A percentile compares a stretch with the other conserved stretches of the same genome.
Evolutionary conservation across 495 filamentous ascomycete species (phyloP).

Genomic region (Bombardia bombarda): DNA sequence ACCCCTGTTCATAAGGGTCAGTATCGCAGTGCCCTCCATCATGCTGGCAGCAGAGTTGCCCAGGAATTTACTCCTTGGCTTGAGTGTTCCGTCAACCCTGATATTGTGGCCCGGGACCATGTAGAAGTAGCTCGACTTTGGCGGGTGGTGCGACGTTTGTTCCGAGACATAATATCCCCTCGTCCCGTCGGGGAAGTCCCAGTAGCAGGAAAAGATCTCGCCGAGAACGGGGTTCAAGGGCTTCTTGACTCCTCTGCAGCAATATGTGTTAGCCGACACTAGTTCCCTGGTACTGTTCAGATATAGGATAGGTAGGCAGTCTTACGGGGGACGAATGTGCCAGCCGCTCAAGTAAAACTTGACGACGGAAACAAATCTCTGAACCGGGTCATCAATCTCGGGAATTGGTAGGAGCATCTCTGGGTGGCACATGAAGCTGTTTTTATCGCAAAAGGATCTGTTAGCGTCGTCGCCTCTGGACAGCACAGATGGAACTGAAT

Average conservation of each 20-base stretch:
- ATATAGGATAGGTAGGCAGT: no score
- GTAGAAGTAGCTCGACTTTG: constrained; percentile 98
- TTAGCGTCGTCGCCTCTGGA: no score
- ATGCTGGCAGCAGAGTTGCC: constrained; percentile 96
- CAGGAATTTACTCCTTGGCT: constrained; percentile 92
- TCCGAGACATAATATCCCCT: constrained; percentile 93
- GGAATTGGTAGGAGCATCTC: constrained; percentile 88
- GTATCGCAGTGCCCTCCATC: constrained; percentile 92
- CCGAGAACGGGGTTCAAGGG: constrained; percentile 95
- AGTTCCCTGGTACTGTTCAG: no score
- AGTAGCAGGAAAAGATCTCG: constrained; percentile 90
- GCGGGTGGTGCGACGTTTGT: constrained; percentile 90
- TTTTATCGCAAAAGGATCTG: no score
- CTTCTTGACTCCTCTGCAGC: constrained; percentile 92
- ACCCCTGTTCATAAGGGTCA: constrained; percentile 74
- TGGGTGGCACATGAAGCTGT: constrained; percentile 98
- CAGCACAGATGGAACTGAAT: no score
- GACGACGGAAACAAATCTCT: constrained; percentile 88
- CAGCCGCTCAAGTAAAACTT: constrained; percentile 98
- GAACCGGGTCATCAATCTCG: constrained; percentile 77
- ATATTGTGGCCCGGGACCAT: constrained; percentile 95
- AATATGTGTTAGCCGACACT: constrained; percentile 14
- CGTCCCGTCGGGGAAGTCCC: constrained; percentile 83
- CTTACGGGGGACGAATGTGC: constrained; percentile 97
- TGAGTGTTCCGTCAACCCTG: constrained; percentile 89